A percentile compares a stretch with the other conserved stretches of the same genome.
Evolutionary conservation across 257 asterid species (phyloP).

Genomic region (Nicotiana obtusifolia): DNA sequence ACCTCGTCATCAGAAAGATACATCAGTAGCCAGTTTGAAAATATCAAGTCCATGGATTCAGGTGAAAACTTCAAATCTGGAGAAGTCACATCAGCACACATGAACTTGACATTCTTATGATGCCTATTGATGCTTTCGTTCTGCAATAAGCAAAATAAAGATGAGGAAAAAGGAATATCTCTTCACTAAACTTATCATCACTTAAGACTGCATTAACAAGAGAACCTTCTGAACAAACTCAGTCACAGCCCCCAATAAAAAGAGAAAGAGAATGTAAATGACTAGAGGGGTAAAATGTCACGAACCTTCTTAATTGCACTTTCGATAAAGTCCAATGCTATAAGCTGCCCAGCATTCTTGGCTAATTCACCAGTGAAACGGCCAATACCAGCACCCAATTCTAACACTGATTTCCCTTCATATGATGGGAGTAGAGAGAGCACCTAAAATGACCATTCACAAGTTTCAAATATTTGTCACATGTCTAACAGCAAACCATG

Average conservation of each 20-base stretch:
- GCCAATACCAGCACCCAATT: slow-evolving; percentile 99
- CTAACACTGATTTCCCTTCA: slow-evolving; percentile 78
- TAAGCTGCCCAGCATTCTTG: slow-evolving; percentile 55
- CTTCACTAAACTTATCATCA: background rate
- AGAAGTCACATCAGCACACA: slow-evolving; percentile 93
- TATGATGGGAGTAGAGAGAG: slow-evolving; percentile 76
- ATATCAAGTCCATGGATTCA: slow-evolving; percentile 74
- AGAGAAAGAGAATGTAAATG: background rate
- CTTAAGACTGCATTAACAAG: background rate
- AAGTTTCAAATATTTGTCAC: background rate
- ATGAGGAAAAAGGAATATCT: background rate
- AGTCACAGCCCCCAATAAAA: background rate
- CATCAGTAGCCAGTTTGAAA: slow-evolving; percentile 95
- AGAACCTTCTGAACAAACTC: background rate
- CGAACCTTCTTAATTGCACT: slow-evolving; percentile 70
- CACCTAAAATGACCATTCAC: slow-evolving; percentile 37
- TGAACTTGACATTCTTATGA: slow-evolving; percentile 60
- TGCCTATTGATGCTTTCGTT: slow-evolving; percentile 66
- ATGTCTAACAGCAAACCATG: background rate
- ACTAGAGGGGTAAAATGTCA: background rate
- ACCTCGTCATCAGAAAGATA: slow-evolving; percentile 96
- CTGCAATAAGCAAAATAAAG: slow-evolving; percentile 31
- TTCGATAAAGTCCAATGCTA: slow-evolving; percentile 85
- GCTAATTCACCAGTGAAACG: slow-evolving; percentile 94
- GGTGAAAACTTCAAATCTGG: slow-evolving; percentile 62